Evolutionary conservation across 768 basidiomycete species (phyloP), one percentile per base, ranked within the genome.

Genomic region (Boletus rubroflammeus): DNA sequence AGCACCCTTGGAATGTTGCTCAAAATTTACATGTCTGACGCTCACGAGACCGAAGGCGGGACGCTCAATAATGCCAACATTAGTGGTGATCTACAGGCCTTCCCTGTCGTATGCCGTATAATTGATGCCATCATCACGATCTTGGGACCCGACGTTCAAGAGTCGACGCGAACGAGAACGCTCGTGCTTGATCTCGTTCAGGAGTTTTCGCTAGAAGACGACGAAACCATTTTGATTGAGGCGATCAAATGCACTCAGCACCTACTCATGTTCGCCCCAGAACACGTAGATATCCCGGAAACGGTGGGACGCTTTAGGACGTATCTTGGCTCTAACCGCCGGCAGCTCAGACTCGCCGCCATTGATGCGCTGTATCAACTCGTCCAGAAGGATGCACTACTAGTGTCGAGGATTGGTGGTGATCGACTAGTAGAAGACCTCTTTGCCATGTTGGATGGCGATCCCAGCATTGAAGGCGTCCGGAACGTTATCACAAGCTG

Each of bases 361-460:
- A 96, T 98, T 69, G 93, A 98, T 66, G 93, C 91, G 0, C 74
- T 99, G 6, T 99, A 99, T 69, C 95, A 98, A 63, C 89, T 98
- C 26, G 93, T 98, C 1, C 97, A 98, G 71, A 88, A 90, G 60
- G 94, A 98, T 72, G 96, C 94, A 0, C 71, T 94, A 14, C 77
- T 85, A 2, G 91, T 98, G 81, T 96, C 93, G 7, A 90, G 88
- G 64, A 73, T 98, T 0, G 97, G 96, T 17, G 97, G 97, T 2
- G 96, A 98, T 72, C 82, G 81, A 23, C 79, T 99, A 6, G 97
- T 98, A 1, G 92, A 96, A 64, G 92, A 97, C 55, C 76, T 99
- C 6, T 98, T 99, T 66, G 88, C 88, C 1, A 88, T 98, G 82
- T 74, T 99, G 40, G 96, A 99, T 64, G 94, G 93, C 61, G 93